Evolutionary conservation across 805 yeast genomes (phyloP).

Genomic region (Saccharomycopsis lassenensis): DNA sequence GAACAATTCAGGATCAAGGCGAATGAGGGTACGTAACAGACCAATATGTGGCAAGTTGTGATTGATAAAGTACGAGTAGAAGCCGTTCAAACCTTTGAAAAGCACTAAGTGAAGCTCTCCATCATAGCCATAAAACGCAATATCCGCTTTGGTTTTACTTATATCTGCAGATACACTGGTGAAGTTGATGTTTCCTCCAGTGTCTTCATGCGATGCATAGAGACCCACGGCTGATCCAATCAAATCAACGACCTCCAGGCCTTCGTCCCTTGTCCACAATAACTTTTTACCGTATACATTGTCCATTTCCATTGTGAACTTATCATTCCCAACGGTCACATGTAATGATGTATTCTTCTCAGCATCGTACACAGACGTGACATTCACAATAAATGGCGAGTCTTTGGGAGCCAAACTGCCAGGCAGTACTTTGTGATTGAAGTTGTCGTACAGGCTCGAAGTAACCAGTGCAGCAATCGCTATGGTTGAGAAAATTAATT

Average conservation of each 20-base stretch:
- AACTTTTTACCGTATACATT: not conserved
- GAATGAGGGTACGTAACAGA: not conserved
- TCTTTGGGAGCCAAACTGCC: too few relatives aligned
- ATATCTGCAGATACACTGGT: not conserved
- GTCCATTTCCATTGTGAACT: constrained; percentile 1
- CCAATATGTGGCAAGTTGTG: not conserved
- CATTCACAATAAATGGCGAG: too few relatives aligned
- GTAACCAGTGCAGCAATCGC: too few relatives aligned
- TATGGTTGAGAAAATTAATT: too few relatives aligned
- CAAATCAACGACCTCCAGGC: not conserved
- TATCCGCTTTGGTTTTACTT: not conserved
- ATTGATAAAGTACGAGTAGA: not conserved
- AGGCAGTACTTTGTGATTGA: too few relatives aligned
- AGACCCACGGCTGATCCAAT: not conserved
- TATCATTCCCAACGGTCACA: constrained; percentile 1
- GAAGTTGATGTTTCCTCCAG: not conserved
- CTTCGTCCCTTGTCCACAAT: not conserved
- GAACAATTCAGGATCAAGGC: not conserved
- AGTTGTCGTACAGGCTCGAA: too few relatives aligned
- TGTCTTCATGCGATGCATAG: not conserved
- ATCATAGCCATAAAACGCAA: not conserved
- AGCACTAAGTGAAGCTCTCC: constrained; percentile 2
- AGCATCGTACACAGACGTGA: too few relatives aligned
- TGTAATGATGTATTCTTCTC: too few relatives aligned
- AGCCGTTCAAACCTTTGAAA: not conserved